A percentile compares a stretch with the other conserved stretches of the same genome.
Conservation (phyloP, 306 rosid species). For the Rosa rugosa region DNA sequence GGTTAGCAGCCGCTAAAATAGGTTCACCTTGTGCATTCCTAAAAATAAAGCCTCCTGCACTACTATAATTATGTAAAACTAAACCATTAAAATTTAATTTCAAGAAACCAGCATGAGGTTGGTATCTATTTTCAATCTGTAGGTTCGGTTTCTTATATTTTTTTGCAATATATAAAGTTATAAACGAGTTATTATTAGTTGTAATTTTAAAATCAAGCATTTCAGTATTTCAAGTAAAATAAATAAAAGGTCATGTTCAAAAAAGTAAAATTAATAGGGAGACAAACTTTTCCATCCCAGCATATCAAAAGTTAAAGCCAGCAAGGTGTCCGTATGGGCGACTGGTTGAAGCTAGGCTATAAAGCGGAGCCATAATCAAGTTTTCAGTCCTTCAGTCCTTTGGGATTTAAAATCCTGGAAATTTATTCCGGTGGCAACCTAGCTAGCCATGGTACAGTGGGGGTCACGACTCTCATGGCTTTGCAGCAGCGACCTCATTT, state of each 20-base stretch:
- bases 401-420: neutral
- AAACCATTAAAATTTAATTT: too few species aligned
- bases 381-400: neutral
- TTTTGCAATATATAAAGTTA: too few species aligned
- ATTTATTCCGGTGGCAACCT: neutral
- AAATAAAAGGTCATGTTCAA: neutral
- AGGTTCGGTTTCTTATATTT: too few species aligned
- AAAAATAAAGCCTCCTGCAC: too few species aligned
- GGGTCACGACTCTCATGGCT: slow-evolving; percentile 3
- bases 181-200: too few species aligned
- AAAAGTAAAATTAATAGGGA: neutral
- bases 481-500: slow-evolving; percentile 19
- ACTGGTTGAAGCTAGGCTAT: neutral
- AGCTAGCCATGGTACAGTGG: neutral
- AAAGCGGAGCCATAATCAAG: neutral
- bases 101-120: too few species aligned
- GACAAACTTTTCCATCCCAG: neutral
- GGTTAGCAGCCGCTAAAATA: too few species aligned
- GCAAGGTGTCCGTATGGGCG: neutral
- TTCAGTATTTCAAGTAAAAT: too few species aligned
- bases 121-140: too few species aligned
- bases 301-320: neutral
- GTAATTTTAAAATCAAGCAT: too few species aligned
- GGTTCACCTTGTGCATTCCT: too few species aligned
- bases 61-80: too few species aligned